phyloP scores from a whole-genome alignment of 2,329 filamentous ascomycete genomes.

The Colletotrichum higginsianum region DNA sequence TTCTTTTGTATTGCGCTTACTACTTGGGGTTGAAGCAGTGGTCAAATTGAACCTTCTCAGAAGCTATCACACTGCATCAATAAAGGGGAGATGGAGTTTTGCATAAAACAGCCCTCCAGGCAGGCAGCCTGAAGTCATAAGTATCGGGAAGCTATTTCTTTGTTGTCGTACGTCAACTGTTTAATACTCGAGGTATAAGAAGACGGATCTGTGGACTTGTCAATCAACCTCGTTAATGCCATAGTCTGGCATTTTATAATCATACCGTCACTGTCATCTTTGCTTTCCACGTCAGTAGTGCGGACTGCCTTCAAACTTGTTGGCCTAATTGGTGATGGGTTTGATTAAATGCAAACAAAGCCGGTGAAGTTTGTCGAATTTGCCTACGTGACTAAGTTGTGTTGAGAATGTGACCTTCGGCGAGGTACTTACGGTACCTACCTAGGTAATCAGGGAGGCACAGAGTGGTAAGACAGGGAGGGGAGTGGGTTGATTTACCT shows the following conservation, averaged over 20 bases:
- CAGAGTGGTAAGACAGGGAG: slow-evolving; percentile 1
- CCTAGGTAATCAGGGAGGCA: no score
- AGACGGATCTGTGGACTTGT: slow-evolving; percentile 5
- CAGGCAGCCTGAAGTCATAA: slow-evolving; percentile 10
- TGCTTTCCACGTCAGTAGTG: not conserved
- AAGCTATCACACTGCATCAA: slow-evolving; percentile 15
- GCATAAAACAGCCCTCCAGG: slow-evolving; percentile 20
- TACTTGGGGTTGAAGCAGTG: slow-evolving; percentile 19
- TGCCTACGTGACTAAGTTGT: slow-evolving; percentile 24
- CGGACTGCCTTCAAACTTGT: no score
- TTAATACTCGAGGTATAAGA: slow-evolving; percentile 11
- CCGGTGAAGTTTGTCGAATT: not conserved
- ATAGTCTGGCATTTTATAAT: not conserved
- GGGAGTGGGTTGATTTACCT: slow-evolving; percentile 2
- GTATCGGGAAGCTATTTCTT: slow-evolving; percentile 14
- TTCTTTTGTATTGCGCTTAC: slow-evolving; percentile 31
- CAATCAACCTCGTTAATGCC: not conserved
- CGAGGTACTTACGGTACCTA: no score
- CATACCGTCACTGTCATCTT: not conserved
- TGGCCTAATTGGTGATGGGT: not conserved
- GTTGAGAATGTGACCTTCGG: no score
- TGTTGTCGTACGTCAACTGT: slow-evolving; percentile 16
- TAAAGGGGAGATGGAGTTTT: slow-evolving; percentile 29
- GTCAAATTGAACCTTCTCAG: slow-evolving; percentile 19
- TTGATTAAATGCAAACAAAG: not conserved